Base-by-base conservation (phyloP, 192 early-diverging fungal genomes). In the Chytriomyces sp. region DNA sequence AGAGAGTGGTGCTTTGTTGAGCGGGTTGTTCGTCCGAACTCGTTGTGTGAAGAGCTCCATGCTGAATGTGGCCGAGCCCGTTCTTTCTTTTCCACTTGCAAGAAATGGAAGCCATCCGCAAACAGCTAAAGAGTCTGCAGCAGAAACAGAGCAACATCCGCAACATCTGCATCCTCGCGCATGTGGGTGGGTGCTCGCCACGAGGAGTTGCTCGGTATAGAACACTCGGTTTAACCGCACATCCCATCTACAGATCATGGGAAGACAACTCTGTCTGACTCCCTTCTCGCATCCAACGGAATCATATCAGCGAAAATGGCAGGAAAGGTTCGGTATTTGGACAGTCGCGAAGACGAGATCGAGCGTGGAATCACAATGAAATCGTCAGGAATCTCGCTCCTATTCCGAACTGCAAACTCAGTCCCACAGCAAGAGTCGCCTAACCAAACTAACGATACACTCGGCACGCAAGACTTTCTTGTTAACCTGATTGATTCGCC, bases 311-410 rank as follows among this genome's bases (percentile, higher is more conserved):
- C 85, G 72, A 98, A 97, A 79, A 87, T 98, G 24, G 94, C 98
- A 1, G 98, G 98, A 3, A 97, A 97, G 73, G 90, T 97, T 10
- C 91, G 97, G 44, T 99, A 96, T 78, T 84, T 99, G 66, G 98
- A 99, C 84, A 93, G 91, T 65, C 86, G 98, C 65, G 94, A 96
- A 74, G 98, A 99, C 77, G 98, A 99, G 78, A 97, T 98, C 80
- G 90, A 97, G 83, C 92, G 98, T 43, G 98, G 98, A 4, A 99
- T 99, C 75, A 99, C 97, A 0, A 98, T 99, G 97, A 94, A 98
- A 82, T 93, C 95, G 46, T 93, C 92, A 69, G 97, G 95, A 6
- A 97, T 99, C 66, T 96, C 95, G 18, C 86, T 99, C 1, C 97
- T 94, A 77, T 98, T 97, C 83, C 6, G 61, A 8, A 50, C 47